Evolutionary conservation across 495 filamentous ascomycete species (phyloP), one percentile per base, ranked within the genome.

Genomic region (Hypoxylon crocopeplum): DNA sequence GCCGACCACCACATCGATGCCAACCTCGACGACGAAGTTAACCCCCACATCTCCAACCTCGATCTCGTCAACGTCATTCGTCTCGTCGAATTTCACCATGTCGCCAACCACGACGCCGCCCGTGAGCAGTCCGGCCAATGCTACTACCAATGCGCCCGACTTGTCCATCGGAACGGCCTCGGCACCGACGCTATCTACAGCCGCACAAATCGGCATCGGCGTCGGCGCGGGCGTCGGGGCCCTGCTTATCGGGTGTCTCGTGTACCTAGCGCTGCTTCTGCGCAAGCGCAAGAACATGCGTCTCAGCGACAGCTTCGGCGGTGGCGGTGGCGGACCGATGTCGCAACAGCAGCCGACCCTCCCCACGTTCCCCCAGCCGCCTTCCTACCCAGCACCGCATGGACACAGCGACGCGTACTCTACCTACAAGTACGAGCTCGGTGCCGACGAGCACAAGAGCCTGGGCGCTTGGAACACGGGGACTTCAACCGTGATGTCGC

Each of bases 161-260:
- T 37, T 47, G 42, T 77, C 75, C 51, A 32, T n/a, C 25, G 15
- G 12, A 20, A 69, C 69, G 17, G 12, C 39, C 19, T 39, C 53
- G 2, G 60, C 37, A 10, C 32, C 54, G 7, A 46, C 22, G 2
- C 58, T 79, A 6, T 70, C 73, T 16, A 58, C 56, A 3, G 75
- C 72, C 7, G 76, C 75, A 0, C 76, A 72, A 54, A 77, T 72
- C 1, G 79, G 79, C 29, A 72, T 81, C 7, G 77, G 70, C n/a
- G 69, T 79, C 13, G 79, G 77, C 13, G 73, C 72, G 7, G 74
- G 69, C 5, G 48, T 77, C 21, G 75, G 71, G 5, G 69, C 66
- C 4, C 51, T 69, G 3, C 32, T 75, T 15, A 19, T 75, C 20
- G 60, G 60, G 0, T 39, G 54, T 22, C 44, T 64, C 22, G 3